Base-by-base conservation (phyloP, 2,329 filamentous ascomycete genomes). In the Aspergillus pseudoviridinutans region DNA sequence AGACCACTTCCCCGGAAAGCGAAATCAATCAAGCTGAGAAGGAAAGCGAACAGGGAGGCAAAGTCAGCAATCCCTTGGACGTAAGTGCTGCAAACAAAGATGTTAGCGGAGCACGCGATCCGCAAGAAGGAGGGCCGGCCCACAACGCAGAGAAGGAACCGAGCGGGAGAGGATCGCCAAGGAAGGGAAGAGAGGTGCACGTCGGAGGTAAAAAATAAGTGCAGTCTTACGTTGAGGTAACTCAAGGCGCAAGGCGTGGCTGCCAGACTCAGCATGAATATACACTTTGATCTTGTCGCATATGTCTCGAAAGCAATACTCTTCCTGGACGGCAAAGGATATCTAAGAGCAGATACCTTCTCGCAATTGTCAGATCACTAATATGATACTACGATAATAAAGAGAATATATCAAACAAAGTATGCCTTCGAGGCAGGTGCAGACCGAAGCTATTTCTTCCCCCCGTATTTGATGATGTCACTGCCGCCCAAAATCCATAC, bases 1-100 rank as follows among this genome's bases (percentile, higher is more conserved):
- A 79, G 55, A 84, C 84, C 70, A 92, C 89, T 27, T 76, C 80
- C 22, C 91, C 91, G 0, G 87, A 91, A 68, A 68, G 74, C 24
- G 83, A 85, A 41, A 58, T 71, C 9, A 58, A 66, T 20, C 69
- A 67, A 4, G 68, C 71, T 1, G 65, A 66, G 49, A 55, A 65
- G 38, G 74, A 82, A 77, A 64, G 69, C 59, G 62, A 74, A 5
- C 74, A 70, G 6, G 67, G 76, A 29, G 77, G 72, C 3, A 71
- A 74, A 61, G 62, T 68, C 25, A 72, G 71, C 35, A 81, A 82
- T 63, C 82, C 84, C 5, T 65, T 88, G 47, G 79, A 87, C 50
- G 81, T 83, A 25, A 86, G 82, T 62, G 83, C 84, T 0, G 84
- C 82, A 22, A 88, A 89, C 68, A 76, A 73, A 50, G 81, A 84